phyloP scores from a whole-genome alignment of 805 yeast species.

The Tetrapisispora fleetii region DNA sequence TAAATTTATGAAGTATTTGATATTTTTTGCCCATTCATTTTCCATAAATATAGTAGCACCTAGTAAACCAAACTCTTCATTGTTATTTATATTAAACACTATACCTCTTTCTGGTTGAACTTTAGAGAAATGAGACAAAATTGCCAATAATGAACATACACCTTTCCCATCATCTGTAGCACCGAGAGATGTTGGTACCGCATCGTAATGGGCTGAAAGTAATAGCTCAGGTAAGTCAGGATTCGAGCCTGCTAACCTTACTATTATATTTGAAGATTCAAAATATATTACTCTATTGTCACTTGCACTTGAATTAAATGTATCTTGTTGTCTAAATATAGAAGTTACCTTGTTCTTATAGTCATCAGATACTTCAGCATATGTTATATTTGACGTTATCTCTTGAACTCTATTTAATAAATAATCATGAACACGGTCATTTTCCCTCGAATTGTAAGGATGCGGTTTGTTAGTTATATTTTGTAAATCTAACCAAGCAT shows the following conservation, averaged over 20 bases:
- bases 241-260: conserved; percentile 57
- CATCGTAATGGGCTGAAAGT: conserved; percentile 79
- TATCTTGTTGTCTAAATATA: conserved; percentile 42
- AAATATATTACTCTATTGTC: conserved; percentile 52
- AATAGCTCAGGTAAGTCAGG: conserved; percentile 53
- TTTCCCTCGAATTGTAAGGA: conserved; percentile 70
- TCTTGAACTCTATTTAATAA: conserved; percentile 36
- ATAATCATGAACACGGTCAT: conserved; percentile 67
- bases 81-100: conserved; percentile 76
- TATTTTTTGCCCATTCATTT: conserved; percentile 61
- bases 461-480: conserved; percentile 56
- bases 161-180: conserved; percentile 93
- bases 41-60: conserved; percentile 69
- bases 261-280: conserved; percentile 75
- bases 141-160: conserved; percentile 66
- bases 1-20: conserved; percentile 61
- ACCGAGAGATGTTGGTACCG: conserved; percentile 80
- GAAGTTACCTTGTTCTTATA: conserved; percentile 32
- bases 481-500: conserved; percentile 66
- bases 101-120: conserved; percentile 60
- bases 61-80: conserved; percentile 79
- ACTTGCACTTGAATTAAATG: conserved; percentile 34
- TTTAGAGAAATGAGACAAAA: conserved; percentile 38
- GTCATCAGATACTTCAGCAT: conserved; percentile 32
- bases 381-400: conserved; percentile 22